Conservation (phyloP, 2,329 filamentous ascomycete species). For the Lomentospora prolificans region DNA sequence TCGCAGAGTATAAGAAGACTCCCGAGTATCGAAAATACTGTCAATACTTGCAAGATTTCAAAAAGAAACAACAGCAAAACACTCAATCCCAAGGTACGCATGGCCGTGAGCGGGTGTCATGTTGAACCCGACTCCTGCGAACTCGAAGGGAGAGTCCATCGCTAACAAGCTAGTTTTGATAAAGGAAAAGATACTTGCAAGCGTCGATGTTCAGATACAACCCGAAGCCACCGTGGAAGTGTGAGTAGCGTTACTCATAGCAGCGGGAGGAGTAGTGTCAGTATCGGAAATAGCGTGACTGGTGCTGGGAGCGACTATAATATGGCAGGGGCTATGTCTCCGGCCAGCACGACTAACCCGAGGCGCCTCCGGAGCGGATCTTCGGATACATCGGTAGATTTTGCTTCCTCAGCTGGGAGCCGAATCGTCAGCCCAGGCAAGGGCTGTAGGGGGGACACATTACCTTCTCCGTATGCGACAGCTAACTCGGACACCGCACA, state of each 20-base stretch:
- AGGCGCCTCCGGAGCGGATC: not conserved
- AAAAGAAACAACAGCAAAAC: constrained; percentile 52
- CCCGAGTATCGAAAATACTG: constrained; percentile 57
- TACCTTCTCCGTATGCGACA: not conserved
- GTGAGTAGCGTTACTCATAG: not conserved
- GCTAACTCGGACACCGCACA: not conserved
- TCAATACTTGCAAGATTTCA: constrained; percentile 68
- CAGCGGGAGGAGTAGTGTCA: not conserved
- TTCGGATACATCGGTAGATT: not conserved
- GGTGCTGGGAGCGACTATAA: not conserved
- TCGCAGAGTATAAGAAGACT: constrained; percentile 71
- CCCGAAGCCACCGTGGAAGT: not conserved
- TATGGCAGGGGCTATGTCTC: not conserved
- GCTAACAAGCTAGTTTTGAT: constrained; percentile 10
- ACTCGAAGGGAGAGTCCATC: too few relatives aligned
- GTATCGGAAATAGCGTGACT: constrained; percentile 11
- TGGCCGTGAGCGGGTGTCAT: too few relatives aligned
- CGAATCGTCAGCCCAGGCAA: not conserved
- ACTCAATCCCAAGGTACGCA: constrained; percentile 41
- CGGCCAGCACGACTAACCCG: not conserved
- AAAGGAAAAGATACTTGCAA: constrained; percentile 40
- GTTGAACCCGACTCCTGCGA: too few relatives aligned
- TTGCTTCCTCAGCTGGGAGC: not conserved
- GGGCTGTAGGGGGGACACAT: not conserved
- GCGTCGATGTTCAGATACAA: constrained; percentile 15